Base-by-base conservation (phyloP, 805 yeast genomes). In the Spathaspora girioi region DNA sequence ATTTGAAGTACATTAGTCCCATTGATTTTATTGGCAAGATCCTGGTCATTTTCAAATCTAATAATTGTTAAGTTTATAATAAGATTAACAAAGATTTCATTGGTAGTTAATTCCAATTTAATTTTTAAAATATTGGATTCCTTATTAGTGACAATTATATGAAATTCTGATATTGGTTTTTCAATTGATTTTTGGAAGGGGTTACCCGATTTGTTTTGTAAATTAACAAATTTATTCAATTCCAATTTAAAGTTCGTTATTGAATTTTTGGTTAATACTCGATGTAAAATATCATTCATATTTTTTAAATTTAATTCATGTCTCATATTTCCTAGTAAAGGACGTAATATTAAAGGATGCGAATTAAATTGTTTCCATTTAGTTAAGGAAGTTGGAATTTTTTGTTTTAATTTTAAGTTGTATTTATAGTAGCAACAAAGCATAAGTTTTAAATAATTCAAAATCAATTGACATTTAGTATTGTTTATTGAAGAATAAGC, bases 371-470 rank as follows among this genome's bases (percentile, higher is more conserved):
- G 79, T 61, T 66, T 76, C 75, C 70, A 77, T 53, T 74, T 75
- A 23, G 75, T 70, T 54, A 73, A 61, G 3, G 79, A 68, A 2
- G 80, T 71, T 15, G 85, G 84, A 10, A 80, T 70, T 6, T 70
- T 68, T 26, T 73, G 70, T 51, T 71, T 78, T 61, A 68, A 64
- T 43, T 62, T 68, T 48, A 73, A 71, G 56, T 71, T 80, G 59
- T 67, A 75, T 50, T 67, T 75, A 65, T 80, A 87, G 50, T 80
- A 78, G 51, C 83, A 76, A 56, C 86, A 82, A 15, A 87, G 71
- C 75, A 86, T 76, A 27, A 87, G 65, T 56, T 84, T 82, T 20
- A 87, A 66, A 46, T 80, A 79, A 12, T 66, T 68, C 43, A 78
- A 70, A 15, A 86, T 75, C 27, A 79, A 70, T 49, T 82, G 81